Percentiles rank a stretch among this genome's conserved stretches.
Conservation (phyloP, 768 basidiomycete genomes). For the Rhodotorula taiwanensis region DNA sequence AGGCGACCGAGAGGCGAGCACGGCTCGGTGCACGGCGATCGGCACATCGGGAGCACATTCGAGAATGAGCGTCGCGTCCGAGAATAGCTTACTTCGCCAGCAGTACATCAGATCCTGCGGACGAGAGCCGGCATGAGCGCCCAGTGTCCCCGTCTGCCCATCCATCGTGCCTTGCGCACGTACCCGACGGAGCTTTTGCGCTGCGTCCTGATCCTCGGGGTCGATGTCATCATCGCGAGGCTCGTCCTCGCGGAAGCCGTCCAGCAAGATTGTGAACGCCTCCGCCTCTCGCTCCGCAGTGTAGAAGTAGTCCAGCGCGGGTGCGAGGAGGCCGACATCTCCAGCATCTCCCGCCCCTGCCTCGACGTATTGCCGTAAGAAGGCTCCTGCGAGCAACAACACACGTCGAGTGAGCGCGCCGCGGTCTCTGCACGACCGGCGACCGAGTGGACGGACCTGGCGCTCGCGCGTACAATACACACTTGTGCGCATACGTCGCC, state of each 20-base stretch:
- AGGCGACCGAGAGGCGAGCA: constrained; percentile 77
- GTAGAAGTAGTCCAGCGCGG: constrained; percentile 90
- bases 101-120: constrained; percentile 75
- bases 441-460: constrained; percentile 3
- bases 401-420: too few relatives aligned
- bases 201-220: too few relatives aligned
- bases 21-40: constrained; percentile 87
- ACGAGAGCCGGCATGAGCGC: not conserved
- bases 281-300: constrained; percentile 77
- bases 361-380: not conserved
- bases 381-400: constrained; percentile 11
- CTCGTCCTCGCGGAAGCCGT: constrained; percentile 49
- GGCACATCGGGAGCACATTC: constrained; percentile 23
- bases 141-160: too few relatives aligned
- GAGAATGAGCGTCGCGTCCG: constrained; percentile 75
- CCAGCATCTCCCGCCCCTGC: not conserved
- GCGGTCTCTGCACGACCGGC: not conserved
- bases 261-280: constrained; percentile 80
- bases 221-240: constrained; percentile 46
- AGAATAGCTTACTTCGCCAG: constrained; percentile 92
- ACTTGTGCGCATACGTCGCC: constrained; percentile 23
- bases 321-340: constrained; percentile 73
- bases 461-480: constrained; percentile 28
- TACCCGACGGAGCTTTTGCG: constrained; percentile 62
- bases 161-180: too few relatives aligned